Evolutionary conservation across 2,329 filamentous ascomycete genomes (phyloP).

Genomic region (Xylariales sp.): DNA sequence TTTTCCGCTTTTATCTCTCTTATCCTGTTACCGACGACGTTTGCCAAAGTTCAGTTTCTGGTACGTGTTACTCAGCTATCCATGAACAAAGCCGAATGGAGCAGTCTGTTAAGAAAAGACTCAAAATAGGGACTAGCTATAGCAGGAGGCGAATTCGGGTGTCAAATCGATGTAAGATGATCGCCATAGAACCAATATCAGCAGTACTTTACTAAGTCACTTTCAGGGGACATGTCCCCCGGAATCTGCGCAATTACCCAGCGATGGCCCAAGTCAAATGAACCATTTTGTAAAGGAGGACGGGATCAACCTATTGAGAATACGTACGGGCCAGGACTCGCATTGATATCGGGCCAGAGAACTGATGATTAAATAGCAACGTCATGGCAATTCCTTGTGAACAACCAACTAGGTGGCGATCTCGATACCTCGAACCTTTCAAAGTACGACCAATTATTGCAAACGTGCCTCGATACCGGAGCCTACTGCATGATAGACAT

Average conservation of each 20-base stretch:
- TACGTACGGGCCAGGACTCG: slow-evolving; percentile 54
- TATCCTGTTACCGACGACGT: slow-evolving; percentile 38
- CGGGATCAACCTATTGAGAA: slow-evolving; percentile 66
- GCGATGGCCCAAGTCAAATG: slow-evolving; percentile 61
- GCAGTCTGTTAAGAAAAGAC: slow-evolving; percentile 21
- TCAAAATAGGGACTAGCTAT: slow-evolving; percentile 56
- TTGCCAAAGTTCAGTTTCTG: slow-evolving; percentile 48
- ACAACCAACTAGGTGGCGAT: slow-evolving; percentile 61
- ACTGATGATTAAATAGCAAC: slow-evolving; percentile 52
- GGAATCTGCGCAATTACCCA: slow-evolving; percentile 52
- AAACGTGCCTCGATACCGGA: slow-evolving; percentile 66
- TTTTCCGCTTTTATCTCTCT: slow-evolving; percentile 42
- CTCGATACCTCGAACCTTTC: slow-evolving; percentile 61
- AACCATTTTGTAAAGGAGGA: slow-evolving; percentile 66
- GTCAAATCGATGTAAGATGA: slow-evolving; percentile 56
- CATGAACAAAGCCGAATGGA: background rate
- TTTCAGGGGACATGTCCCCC: slow-evolving; percentile 54
- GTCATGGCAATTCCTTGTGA: slow-evolving; percentile 70
- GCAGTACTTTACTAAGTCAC: slow-evolving; percentile 25
- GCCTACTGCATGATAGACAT: slow-evolving; percentile 70
- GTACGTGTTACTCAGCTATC: slow-evolving; percentile 36
- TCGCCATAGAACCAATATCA: slow-evolving; percentile 7
- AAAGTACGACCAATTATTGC: slow-evolving; percentile 66
- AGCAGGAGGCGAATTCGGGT: slow-evolving; percentile 62
- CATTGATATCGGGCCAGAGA: background rate